Conservation (phyloP, 1,284 basidiomycete species). For the Pseudozyma sp. region DNA sequence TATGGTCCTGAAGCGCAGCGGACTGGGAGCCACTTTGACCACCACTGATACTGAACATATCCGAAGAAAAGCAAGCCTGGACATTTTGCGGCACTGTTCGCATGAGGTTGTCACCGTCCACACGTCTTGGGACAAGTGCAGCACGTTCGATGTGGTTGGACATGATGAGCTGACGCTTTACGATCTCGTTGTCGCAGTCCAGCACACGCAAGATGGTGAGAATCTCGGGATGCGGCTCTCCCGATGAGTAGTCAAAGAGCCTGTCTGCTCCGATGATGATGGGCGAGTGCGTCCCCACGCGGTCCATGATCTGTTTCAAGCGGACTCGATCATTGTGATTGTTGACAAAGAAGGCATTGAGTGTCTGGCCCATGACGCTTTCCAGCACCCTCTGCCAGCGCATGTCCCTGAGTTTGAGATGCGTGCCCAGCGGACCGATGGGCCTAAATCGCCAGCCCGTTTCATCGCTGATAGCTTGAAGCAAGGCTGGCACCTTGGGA, state of each 20-base stretch:
- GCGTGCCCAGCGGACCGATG: slow-evolving; percentile 80
- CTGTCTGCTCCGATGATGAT: slow-evolving; percentile 71
- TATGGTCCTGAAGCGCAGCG: slow-evolving; percentile 67
- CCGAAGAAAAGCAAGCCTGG: slow-evolving; percentile 59
- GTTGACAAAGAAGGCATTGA: slow-evolving; percentile 84
- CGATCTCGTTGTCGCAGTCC: slow-evolving; percentile 81
- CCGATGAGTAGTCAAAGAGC: slow-evolving; percentile 65
- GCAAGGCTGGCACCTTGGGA: slow-evolving; percentile 50
- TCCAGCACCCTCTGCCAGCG: slow-evolving; percentile 79
- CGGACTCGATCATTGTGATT: slow-evolving; percentile 77
- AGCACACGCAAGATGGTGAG: slow-evolving; percentile 86
- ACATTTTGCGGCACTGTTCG: slow-evolving; percentile 65
- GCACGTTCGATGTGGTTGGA: slow-evolving; percentile 78
- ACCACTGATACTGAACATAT: slow-evolving; percentile 61
- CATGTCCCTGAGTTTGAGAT: slow-evolving; percentile 83
- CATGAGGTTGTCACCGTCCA: slow-evolving; percentile 63
- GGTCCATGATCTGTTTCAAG: slow-evolving; percentile 69
- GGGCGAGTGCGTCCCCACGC: slow-evolving; percentile 30
- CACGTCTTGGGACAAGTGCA: slow-evolving; percentile 73
- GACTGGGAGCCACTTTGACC: slow-evolving; percentile 46
- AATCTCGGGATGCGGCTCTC: slow-evolving; percentile 75
- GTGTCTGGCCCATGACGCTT: slow-evolving; percentile 74
- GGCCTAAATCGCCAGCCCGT: slow-evolving; percentile 62
- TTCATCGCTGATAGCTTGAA: slow-evolving; percentile 73
- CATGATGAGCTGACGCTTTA: slow-evolving; percentile 86